Percentiles rank a stretch among this genome's conserved stretches.
These are phyloP conservation scores for Populus alba DNA, from an alignment of 345 rosid genomes.

Conservation along the genomic window DNA sequence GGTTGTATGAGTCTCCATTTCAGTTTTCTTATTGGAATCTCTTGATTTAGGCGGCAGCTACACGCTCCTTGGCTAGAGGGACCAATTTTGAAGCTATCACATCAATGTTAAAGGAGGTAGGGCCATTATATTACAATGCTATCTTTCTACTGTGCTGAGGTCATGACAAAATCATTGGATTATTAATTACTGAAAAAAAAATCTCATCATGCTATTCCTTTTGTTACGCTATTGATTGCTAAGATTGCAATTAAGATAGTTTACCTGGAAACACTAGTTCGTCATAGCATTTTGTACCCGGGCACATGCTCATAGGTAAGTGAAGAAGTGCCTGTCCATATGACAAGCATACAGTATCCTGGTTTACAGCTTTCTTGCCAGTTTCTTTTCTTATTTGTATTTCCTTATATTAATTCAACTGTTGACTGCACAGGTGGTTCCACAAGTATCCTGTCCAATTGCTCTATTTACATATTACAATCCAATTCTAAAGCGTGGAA, in stretches of 20 bases:
- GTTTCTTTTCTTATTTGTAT: neutral
- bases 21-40: constrained; percentile 13
- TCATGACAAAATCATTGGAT: neutral
- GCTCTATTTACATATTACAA: constrained; percentile 86
- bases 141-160: neutral
- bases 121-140: neutral
- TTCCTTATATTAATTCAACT: constrained; percentile 2
- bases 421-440: constrained; percentile 54
- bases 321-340: neutral
- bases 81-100: constrained; percentile 63
- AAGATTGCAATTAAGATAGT: neutral
- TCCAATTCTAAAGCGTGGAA: constrained; percentile 73
- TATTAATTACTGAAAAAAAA: neutral
- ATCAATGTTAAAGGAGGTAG: constrained; percentile 78
- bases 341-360: neutral
- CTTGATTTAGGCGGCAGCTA: constrained; percentile 74
- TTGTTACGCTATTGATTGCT: neutral
- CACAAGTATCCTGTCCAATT: constrained; percentile 72
- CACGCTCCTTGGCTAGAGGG: constrained; percentile 73
- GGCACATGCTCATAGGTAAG: neutral
- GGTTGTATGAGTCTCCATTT: neutral
- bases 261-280: neutral
- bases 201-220: neutral
- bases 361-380: neutral
- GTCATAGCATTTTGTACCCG: no score